A percentile compares a stretch with the other conserved stretches of the same genome.
Evolutionary conservation across 1,139 yeast genomes (phyloP).

Genomic region (Blastobotrys persicus): DNA sequence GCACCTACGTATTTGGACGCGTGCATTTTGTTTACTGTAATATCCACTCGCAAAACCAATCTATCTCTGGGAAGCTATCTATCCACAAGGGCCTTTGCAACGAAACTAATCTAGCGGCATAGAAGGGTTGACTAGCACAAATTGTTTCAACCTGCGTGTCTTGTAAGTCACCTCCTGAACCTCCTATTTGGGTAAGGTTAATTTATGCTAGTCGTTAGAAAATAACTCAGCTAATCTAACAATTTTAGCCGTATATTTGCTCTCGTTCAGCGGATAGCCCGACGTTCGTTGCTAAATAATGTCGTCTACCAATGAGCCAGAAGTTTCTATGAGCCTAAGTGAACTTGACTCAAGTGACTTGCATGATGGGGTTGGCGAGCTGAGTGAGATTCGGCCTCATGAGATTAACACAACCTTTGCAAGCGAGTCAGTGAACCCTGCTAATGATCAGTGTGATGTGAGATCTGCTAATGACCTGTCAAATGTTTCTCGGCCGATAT

Average conservation of each 20-base stretch:
- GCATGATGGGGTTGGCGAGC: conserved; percentile 1
- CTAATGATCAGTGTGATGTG: not conserved
- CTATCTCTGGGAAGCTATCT: not conserved
- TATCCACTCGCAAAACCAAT: not conserved
- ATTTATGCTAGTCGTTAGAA: not conserved
- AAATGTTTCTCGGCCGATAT: not conserved
- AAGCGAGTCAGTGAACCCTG: not conserved
- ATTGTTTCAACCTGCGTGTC: not conserved
- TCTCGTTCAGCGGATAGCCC: not conserved
- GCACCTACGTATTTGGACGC: not conserved
- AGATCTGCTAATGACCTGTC: not conserved
- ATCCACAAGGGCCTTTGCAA: not conserved
- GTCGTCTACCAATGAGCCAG: conserved; percentile 3
- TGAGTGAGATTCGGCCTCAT: conserved; percentile 1
- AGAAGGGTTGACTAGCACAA: too few species aligned
- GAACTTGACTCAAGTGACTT: conserved; percentile 6
- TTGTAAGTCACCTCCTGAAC: not conserved
- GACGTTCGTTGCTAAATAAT: not conserved
- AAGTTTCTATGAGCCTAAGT: conserved; percentile 1
- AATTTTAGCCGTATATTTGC: not conserved
- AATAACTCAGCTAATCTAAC: not conserved
- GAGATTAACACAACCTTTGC: not conserved
- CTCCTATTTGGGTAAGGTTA: not conserved
- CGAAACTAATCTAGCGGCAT: too few species aligned
- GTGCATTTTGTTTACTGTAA: not conserved